Evolutionary conservation across 192 early-diverging fungal genomes (phyloP).

Genomic region (Linnemannia hyalina): DNA sequence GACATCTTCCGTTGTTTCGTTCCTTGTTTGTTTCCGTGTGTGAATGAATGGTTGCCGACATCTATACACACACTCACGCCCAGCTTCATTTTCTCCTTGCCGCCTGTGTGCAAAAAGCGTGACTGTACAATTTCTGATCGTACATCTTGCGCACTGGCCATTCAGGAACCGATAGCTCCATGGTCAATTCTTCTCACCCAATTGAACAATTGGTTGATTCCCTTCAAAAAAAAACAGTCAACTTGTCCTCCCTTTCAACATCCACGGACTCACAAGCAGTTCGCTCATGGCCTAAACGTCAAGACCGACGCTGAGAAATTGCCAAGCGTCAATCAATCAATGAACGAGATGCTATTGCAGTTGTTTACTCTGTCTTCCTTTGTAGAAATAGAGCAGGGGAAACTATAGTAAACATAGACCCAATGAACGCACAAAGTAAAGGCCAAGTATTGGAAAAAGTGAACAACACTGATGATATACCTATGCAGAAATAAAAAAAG

Average conservation of each 20-base stretch:
- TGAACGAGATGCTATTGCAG: neutral
- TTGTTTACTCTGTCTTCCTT: neutral
- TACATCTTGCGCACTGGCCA: neutral
- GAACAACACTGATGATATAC: neutral
- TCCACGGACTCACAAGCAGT: neutral
- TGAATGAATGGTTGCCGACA: neutral
- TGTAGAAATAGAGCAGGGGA: neutral
- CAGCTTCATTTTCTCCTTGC: neutral
- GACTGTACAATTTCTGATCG: neutral
- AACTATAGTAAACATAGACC: neutral
- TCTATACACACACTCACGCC: neutral
- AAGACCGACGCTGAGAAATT: neutral
- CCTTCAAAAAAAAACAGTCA: neutral
- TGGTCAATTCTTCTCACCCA: neutral
- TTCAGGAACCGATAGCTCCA: too few relatives aligned
- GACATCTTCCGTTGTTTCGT: neutral
- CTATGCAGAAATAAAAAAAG: neutral
- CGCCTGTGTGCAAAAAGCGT: neutral
- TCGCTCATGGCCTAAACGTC: neutral
- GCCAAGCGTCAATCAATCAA: neutral
- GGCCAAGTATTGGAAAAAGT: neutral
- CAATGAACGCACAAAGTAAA: neutral
- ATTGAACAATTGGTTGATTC: neutral
- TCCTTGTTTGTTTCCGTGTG: neutral
- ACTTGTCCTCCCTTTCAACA: neutral